Evolutionary conservation across 208 protist genomes (phyloP).

Genomic region (Naegleria gruberi): DNA sequence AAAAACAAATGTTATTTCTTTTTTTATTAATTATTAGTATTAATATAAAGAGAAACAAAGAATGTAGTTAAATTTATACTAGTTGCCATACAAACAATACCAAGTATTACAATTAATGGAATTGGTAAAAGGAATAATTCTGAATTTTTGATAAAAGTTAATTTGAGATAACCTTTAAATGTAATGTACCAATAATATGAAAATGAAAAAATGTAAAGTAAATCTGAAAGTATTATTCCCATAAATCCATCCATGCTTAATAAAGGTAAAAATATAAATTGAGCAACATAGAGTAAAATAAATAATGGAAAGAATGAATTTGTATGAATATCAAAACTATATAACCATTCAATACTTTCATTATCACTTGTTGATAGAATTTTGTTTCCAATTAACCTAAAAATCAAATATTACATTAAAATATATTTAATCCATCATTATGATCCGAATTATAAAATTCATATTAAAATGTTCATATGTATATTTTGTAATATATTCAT

Average conservation of each 20-base stretch:
- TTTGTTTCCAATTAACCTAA: slow-evolving; percentile 17
- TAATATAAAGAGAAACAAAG: too few relatives aligned
- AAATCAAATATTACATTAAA: background rate
- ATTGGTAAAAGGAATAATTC: background rate
- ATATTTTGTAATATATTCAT: too few relatives aligned
- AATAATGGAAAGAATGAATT: slow-evolving; percentile 61
- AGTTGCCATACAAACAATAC: background rate
- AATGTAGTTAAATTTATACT: too few relatives aligned
- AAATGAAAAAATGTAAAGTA: slow-evolving; percentile 28
- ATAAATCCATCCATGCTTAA: slow-evolving; percentile 30
- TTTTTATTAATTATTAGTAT: too few relatives aligned
- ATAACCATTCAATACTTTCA: slow-evolving; percentile 56
- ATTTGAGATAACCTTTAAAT: slow-evolving; percentile 36
- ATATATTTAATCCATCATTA: background rate
- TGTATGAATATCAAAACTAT: slow-evolving; percentile 66
- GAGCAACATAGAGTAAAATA: slow-evolving; percentile 48
- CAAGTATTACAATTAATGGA: background rate
- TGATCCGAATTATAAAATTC: too few relatives aligned
- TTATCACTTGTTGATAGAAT: background rate
- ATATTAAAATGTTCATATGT: too few relatives aligned
- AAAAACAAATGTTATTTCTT: too few relatives aligned
- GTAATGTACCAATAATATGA: slow-evolving; percentile 47
- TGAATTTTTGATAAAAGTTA: slow-evolving; percentile 26
- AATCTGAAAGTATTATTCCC: slow-evolving; percentile 15
- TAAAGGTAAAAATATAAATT: slow-evolving; percentile 49